These are phyloP conservation scores for Aspergillus pseudonomiae DNA, from an alignment of 2,329 filamentous ascomycete genomes.

Conservation along the genomic window DNA sequence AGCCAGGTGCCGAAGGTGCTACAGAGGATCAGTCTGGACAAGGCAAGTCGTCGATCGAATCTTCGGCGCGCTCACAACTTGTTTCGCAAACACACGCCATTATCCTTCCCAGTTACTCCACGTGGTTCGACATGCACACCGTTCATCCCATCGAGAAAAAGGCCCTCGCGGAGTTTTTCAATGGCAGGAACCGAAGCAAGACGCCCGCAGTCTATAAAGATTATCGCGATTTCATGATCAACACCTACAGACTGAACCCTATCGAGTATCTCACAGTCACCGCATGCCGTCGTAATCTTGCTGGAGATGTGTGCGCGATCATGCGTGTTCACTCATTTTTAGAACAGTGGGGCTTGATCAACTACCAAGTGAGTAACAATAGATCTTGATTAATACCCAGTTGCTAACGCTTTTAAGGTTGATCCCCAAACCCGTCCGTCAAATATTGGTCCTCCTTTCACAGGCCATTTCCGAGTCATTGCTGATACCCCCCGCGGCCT, in stretches of 20 bases:
- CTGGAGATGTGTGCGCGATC: conserved; percentile 96
- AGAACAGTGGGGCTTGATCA: conserved; percentile 98
- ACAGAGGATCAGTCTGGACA: conserved; percentile 62
- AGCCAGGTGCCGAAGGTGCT: conserved; percentile 52
- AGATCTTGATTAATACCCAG: not conserved
- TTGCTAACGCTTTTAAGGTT: conserved; percentile 61
- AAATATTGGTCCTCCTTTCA: conserved; percentile 93
- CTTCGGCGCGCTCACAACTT: conserved; percentile 86
- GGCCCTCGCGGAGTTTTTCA: conserved; percentile 96
- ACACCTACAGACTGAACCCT: conserved; percentile 95
- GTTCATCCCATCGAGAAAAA: conserved; percentile 93
- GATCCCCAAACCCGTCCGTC: conserved; percentile 94
- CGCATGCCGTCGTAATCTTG: conserved; percentile 89
- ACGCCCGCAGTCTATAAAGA: conserved; percentile 97
- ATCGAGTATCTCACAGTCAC: conserved; percentile 96
- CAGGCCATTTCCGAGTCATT: conserved; percentile 93
- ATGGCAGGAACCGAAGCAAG: conserved; percentile 96
- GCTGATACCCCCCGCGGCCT: conserved; percentile 94
- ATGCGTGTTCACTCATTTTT: conserved; percentile 98
- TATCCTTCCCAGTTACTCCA: conserved; percentile 94
- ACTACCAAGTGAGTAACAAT: conserved; percentile 77
- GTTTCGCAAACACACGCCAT: conserved; percentile 94
- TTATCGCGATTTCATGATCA: conserved; percentile 99
- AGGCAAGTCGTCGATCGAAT: conserved; percentile 79
- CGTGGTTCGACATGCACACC: conserved; percentile 97